Percentiles rank a stretch among this genome's conserved stretches.
phyloP scores from a whole-genome alignment of 2,329 filamentous ascomycete species.

The Stagonosporopsis rhizophila region DNA sequence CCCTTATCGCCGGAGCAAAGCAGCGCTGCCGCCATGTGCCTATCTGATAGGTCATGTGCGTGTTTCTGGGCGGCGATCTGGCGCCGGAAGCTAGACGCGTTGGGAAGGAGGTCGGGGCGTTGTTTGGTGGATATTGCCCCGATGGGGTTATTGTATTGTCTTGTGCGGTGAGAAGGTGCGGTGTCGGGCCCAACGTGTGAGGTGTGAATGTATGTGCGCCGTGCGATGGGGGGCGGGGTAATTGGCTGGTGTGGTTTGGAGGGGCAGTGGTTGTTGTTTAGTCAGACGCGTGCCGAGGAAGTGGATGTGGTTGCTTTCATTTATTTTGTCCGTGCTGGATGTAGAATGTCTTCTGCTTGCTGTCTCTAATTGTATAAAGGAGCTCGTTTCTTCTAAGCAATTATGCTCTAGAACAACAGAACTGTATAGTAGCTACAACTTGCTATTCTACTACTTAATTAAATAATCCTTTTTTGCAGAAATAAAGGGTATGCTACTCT shows the following conservation, averaged over 20 bases:
- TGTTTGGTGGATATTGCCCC: neutral
- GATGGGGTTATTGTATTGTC: neutral
- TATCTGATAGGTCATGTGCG: slow-evolving; percentile 30
- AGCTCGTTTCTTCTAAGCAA: too few relatives aligned
- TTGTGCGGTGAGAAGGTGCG: neutral
- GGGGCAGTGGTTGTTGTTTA: too few relatives aligned
- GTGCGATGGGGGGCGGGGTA: neutral
- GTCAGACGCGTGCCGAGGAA: too few relatives aligned
- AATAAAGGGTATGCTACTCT: too few relatives aligned
- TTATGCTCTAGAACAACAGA: too few relatives aligned
- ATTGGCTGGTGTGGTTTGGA: neutral
- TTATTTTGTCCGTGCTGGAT: too few relatives aligned
- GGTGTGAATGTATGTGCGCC: neutral
- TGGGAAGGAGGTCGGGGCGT: slow-evolving; percentile 14
- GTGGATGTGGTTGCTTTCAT: too few relatives aligned
- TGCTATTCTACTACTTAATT: too few relatives aligned
- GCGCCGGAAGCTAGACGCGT: slow-evolving; percentile 9
- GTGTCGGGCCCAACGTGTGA: neutral
- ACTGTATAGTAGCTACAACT: too few relatives aligned
- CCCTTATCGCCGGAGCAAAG: slow-evolving; percentile 27
- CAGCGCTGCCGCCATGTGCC: slow-evolving; percentile 30
- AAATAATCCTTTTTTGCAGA: too few relatives aligned
- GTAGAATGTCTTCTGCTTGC: too few relatives aligned
- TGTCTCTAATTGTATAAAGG: too few relatives aligned
- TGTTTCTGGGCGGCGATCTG: slow-evolving; percentile 23